Evolutionary conservation across 495 filamentous ascomycete species (phyloP).

Genomic region (Cryomyces minteri): DNA sequence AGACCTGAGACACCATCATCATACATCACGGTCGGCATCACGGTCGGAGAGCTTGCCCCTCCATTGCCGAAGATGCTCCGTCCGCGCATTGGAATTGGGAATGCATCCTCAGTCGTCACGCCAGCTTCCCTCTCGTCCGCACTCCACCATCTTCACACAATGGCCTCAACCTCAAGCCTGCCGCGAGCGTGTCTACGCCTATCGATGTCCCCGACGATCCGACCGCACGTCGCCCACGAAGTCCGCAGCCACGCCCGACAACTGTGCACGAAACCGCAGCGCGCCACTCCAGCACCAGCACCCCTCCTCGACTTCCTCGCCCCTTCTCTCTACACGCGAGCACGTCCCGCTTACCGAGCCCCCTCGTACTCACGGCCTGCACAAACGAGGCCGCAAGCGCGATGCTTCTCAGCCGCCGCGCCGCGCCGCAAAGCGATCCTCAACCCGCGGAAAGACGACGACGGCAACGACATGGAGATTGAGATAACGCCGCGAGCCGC

Average conservation of each 20-base stretch:
- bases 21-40: no score
- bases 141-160: no score
- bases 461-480: slow-evolving; percentile 66
- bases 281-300: background rate
- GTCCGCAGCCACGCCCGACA: no score
- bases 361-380: background rate
- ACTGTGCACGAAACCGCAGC: no score
- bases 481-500: slow-evolving; percentile 67
- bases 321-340: background rate
- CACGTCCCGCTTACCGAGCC: background rate
- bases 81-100: no score
- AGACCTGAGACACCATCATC: no score
- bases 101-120: no score
- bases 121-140: no score
- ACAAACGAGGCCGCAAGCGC: background rate
- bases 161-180: no score
- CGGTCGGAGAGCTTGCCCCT: no score
- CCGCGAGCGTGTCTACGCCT: background rate
- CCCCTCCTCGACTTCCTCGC: background rate
- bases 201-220: background rate
- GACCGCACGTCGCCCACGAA: background rate
- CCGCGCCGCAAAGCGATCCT: slow-evolving; percentile 16
- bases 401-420: slow-evolving; percentile 1
- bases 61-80: no score
- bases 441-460: slow-evolving; percentile 53